Base-by-base conservation (phyloP, 1,139 yeast species). In the Pichia sp. region DNA sequence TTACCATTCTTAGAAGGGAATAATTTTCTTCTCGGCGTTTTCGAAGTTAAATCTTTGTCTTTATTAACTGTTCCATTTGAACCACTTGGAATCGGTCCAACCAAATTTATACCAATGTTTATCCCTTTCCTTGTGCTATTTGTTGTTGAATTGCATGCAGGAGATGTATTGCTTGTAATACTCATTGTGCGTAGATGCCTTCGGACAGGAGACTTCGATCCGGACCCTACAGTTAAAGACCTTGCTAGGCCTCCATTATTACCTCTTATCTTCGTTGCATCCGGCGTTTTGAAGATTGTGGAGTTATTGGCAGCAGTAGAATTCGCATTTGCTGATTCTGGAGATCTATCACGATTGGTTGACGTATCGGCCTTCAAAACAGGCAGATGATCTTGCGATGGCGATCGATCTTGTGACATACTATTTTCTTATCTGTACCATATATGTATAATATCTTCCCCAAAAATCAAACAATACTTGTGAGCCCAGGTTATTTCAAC, bases 41-140 rank as follows among this genome's bases (percentile, higher is more conserved):
- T 34, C 23, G 15, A 43, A 8, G 40, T 41, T 13, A 30, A 36
- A 8, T 34, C 41, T 30, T 40, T 51, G 3, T 51, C 38, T 8
- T 46, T 46, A 15, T 34, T 44, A 38, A 54, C n/a, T 13, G 50
- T 32, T 26, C 29, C 40, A 13, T 23, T 13, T 15, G 19, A 6
- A 16, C n/a, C 34, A 19, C 40, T 38, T 26, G 45, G 26, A 2
- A 48, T 13, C 13, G 36, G 40, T 6, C 66, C 67, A 50, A 64
- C 57, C 3, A 67, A 60, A 52, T 58, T 62, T 45, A 67, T 56
- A 0, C 71, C 71, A 36, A 67, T 45, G 50, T 66, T 67, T 10
- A 67, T 58, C 4, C 71, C 70, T 52, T 59, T 58, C 45, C 64
- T 64, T 26, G 59, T 57, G 44, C 52, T 55, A 48, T 51, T 54